Conservation (phyloP, 345 rosid species). For the Citrus glauca region DNA sequence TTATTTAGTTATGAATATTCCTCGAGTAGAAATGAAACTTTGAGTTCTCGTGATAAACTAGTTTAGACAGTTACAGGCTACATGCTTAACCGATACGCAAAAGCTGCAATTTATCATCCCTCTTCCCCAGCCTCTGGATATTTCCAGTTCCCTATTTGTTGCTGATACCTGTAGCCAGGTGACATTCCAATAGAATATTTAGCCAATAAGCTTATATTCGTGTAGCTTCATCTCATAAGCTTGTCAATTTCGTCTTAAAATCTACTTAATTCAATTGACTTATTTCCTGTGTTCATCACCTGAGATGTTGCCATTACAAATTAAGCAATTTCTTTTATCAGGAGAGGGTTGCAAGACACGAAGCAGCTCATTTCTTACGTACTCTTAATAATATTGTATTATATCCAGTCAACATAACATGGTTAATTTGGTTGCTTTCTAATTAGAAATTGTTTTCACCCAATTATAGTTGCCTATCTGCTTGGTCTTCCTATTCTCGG, state of each 20-base stretch:
- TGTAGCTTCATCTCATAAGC: neutral
- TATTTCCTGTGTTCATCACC: neutral
- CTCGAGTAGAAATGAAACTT: neutral
- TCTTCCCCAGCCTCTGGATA: neutral
- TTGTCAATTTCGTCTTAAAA: neutral
- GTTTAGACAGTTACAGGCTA: neutral
- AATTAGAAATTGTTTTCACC: neutral
- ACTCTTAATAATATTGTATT: neutral
- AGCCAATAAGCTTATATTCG: neutral
- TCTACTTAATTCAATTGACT: neutral
- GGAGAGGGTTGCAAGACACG: constrained; percentile 79
- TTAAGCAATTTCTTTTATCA: constrained; percentile 28
- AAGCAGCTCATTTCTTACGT: constrained; percentile 94
- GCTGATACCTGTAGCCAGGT: neutral
- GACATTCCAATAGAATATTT: neutral
- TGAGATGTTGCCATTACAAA: neutral
- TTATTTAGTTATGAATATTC: neutral
- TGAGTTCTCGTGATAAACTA: neutral
- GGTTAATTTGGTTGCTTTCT: constrained; percentile 4
- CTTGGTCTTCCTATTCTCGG: constrained; percentile 87
- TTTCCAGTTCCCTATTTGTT: neutral
- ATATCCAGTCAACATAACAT: neutral
- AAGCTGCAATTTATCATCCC: neutral
- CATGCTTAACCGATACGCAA: too few relatives aligned
- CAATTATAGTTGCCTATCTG: constrained; percentile 64